Evolutionary conservation across 2,329 filamentous ascomycete genomes (phyloP).

Genomic region (Bipolaris victoriae): DNA sequence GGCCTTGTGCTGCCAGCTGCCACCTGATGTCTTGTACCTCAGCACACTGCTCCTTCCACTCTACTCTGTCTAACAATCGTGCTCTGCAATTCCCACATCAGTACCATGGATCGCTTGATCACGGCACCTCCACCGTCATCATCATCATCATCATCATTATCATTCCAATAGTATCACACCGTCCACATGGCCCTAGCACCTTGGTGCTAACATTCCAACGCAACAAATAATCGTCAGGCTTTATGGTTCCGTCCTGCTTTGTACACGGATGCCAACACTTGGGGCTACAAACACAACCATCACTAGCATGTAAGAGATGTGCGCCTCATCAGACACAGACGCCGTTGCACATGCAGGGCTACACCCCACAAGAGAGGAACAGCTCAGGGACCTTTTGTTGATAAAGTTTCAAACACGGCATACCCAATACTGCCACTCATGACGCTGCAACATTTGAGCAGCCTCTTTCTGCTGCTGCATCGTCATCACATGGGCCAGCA

Average conservation of each 20-base stretch:
- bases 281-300: constrained; percentile 29
- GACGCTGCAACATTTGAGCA: constrained; percentile 31
- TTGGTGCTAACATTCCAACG: background rate
- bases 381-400: constrained; percentile 1
- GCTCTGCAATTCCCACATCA: constrained; percentile 9
- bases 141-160: background rate
- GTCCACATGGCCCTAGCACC: background rate
- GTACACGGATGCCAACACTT: constrained; percentile 29
- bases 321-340: constrained; percentile 13
- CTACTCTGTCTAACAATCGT: background rate
- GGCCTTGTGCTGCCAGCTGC: constrained; percentile 41
- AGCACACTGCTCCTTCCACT: constrained; percentile 9
- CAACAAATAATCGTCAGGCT: background rate
- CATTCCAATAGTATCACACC: background rate
- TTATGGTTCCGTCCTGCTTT: constrained; percentile 19
- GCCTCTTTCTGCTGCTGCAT: background rate
- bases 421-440: constrained; percentile 26
- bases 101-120: constrained; percentile 8
- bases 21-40: constrained; percentile 36
- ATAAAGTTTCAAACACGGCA: background rate
- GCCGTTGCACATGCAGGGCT: constrained; percentile 29
- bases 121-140: background rate
- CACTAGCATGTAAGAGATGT: constrained; percentile 19
- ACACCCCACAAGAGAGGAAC: background rate
- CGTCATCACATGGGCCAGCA: constrained; percentile 27